Percentiles rank a stretch among this genome's conserved stretches.
phyloP scores from a whole-genome alignment of 148 eudicot species.

The Salicornia ramosissima region DNA sequence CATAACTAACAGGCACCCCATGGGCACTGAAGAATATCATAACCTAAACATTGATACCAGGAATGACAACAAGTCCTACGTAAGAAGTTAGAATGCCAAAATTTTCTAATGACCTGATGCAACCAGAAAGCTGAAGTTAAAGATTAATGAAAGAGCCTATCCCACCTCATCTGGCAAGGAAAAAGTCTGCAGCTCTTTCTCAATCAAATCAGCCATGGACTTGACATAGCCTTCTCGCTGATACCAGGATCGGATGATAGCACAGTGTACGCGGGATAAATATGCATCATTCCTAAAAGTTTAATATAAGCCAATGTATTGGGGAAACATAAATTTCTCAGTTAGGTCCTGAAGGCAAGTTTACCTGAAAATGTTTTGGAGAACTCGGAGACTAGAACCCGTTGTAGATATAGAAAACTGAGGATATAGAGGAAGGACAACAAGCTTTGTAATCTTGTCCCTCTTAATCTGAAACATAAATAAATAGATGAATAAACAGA shows the following conservation, averaged over 20 bases:
- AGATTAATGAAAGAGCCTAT: conserved; percentile 15
- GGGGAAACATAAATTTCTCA: neutral
- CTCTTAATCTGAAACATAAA: conserved; percentile 56
- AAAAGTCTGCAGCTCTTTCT: conserved; percentile 68
- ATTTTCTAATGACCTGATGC: neutral
- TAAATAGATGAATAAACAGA: too few relatives aligned
- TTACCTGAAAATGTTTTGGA: conserved; percentile 73
- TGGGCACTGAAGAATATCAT: conserved; percentile 99
- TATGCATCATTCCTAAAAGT: conserved; percentile 58
- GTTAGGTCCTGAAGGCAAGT: neutral
- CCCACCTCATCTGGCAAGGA: conserved; percentile 69
- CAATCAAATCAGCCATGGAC: conserved; percentile 97
- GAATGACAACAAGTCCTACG: conserved; percentile 11
- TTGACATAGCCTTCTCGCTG: conserved; percentile 88
- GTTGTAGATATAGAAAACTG: conserved; percentile 94
- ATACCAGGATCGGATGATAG: conserved; percentile 92
- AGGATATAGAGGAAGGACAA: conserved; percentile 86
- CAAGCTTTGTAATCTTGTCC: conserved; percentile 76
- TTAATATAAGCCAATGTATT: neutral
- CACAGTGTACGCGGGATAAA: conserved; percentile 71
- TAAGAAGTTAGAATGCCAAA: neutral
- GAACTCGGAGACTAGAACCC: conserved; percentile 85
- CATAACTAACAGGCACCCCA: conserved; percentile 96
- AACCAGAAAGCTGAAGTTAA: neutral
- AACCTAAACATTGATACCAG: conserved; percentile 40